Conservation (phyloP, 2,329 filamentous ascomycete genomes). For the Aspergillus aculeatinus region DNA sequence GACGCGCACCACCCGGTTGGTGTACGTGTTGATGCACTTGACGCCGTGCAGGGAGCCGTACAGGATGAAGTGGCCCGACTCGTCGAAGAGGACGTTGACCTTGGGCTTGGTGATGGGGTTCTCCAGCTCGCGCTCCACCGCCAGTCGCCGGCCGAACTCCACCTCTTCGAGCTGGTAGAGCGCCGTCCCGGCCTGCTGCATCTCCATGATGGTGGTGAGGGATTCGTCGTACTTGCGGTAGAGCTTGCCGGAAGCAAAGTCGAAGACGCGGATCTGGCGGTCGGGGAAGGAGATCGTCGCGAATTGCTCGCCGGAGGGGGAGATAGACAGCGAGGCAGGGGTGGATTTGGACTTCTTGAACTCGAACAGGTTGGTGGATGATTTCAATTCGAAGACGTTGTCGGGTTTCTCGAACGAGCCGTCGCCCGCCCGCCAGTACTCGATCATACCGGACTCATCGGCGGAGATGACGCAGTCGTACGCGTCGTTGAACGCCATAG, state of each 20-base stretch:
- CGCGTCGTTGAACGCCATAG: constrained; percentile 85
- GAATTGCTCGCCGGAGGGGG: constrained; percentile 81
- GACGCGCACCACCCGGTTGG: constrained; percentile 85
- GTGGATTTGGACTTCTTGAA: constrained; percentile 94
- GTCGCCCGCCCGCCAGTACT: constrained; percentile 82
- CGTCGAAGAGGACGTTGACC: constrained; percentile 88
- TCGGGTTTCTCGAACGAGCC: constrained; percentile 85
- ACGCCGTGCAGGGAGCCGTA: constrained; percentile 90
- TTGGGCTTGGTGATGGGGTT: constrained; percentile 65
- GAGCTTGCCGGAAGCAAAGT: constrained; percentile 85
- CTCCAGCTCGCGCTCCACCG: constrained; percentile 83
- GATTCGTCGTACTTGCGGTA: constrained; percentile 95
- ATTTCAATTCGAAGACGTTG: constrained; percentile 90
- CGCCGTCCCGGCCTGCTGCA: constrained; percentile 91
- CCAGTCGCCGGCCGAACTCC: constrained; percentile 86
- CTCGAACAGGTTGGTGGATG: constrained; percentile 88
- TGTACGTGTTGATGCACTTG: constrained; percentile 94
- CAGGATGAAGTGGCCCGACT: constrained; percentile 90
- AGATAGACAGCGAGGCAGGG: constrained; percentile 78
- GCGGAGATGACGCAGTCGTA: constrained; percentile 90
- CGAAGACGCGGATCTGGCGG: constrained; percentile 87
- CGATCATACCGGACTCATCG: constrained; percentile 88
- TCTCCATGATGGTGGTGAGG: constrained; percentile 80
- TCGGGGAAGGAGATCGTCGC: constrained; percentile 90
- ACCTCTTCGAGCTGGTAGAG: constrained; percentile 80